A percentile compares a stretch with the other conserved stretches of the same genome.
These are phyloP conservation scores for Rhododendron henanense DNA, from an alignment of 148 eudicot species.

Conservation along the genomic window DNA sequence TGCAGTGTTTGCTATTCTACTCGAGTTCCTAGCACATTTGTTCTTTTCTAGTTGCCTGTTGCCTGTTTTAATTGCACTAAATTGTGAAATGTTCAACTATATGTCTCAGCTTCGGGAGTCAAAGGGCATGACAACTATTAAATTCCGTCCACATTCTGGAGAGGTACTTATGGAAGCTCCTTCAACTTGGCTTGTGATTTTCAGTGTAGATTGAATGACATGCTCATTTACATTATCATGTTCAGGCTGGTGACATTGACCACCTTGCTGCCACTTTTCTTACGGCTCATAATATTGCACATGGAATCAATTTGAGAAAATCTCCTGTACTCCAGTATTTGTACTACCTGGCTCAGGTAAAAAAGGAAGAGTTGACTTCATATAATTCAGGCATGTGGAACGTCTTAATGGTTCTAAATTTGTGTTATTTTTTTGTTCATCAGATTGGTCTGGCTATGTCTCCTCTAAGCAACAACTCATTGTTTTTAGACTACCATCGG, in stretches of 20 bases:
- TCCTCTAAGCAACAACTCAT: constrained; percentile 98
- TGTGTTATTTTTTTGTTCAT: constrained; percentile 10
- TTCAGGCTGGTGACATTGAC: constrained; percentile 96
- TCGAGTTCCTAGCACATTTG: not conserved
- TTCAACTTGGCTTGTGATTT: not conserved
- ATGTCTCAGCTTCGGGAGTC: constrained; percentile 92
- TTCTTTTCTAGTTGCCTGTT: not conserved
- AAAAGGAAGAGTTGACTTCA: not conserved
- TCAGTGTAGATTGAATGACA: not conserved
- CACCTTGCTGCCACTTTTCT: constrained; percentile 98
- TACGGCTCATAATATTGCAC: constrained; percentile 83
- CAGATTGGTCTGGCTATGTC: constrained; percentile 99
- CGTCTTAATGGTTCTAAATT: constrained; percentile 8
- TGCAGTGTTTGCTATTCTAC: not conserved
- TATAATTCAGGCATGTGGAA: not conserved
- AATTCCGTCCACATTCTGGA: constrained; percentile 95
- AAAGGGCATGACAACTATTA: constrained; percentile 94
- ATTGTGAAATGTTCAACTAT: constrained; percentile 16
- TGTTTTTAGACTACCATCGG: constrained; percentile 94
- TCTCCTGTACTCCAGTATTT: constrained; percentile 98
- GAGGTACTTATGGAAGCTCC: constrained; percentile 50
- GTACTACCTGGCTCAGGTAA: constrained; percentile 94
- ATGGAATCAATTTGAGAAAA: constrained; percentile 94
- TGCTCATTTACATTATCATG: constrained; percentile 14
- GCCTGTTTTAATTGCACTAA: not conserved